Conservation (phyloP, 345 rosid species). For the Noccaea bulbosa region DNA sequence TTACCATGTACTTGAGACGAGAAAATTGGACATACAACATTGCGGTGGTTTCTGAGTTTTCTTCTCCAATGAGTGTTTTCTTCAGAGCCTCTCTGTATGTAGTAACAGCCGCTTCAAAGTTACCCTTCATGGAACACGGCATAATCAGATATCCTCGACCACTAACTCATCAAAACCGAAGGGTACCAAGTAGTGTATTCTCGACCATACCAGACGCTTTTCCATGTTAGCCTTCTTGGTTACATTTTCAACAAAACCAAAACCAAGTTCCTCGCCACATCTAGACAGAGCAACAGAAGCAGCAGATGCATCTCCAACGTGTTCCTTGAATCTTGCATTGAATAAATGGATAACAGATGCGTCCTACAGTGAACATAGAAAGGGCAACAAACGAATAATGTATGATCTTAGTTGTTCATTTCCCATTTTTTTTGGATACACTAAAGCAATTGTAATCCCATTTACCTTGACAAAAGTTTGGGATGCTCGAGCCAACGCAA, state of each 20-base stretch:
- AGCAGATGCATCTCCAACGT: constrained; percentile 55
- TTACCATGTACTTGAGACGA: constrained; percentile 69
- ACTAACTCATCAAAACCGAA: not conserved
- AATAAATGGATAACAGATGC: constrained; percentile 65
- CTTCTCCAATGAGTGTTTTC: constrained; percentile 49
- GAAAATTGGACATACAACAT: constrained; percentile 66
- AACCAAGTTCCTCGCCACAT: constrained; percentile 55
- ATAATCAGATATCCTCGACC: constrained; percentile 12
- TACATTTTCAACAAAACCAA: constrained; percentile 58
- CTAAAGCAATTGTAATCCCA: not conserved
- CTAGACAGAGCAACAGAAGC: constrained; percentile 69
- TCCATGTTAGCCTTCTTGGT: constrained; percentile 88
- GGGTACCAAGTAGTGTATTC: constrained; percentile 14
- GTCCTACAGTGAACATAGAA: constrained; percentile 56
- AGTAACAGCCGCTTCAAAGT: constrained; percentile 62
- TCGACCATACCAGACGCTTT: constrained; percentile 69
- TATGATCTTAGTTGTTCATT: not conserved
- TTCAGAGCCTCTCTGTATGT: constrained; percentile 68
- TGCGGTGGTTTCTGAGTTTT: constrained; percentile 53
- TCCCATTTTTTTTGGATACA: constrained; percentile 10
- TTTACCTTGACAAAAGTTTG: constrained; percentile 73
- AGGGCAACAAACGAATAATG: constrained; percentile 4
- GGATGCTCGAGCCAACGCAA: constrained; percentile 75
- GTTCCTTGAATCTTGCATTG: constrained; percentile 82
- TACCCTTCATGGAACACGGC: constrained; percentile 54